Base-by-base conservation (phyloP, 1,139 yeast species). In the Diutina pseudorugosa region DNA sequence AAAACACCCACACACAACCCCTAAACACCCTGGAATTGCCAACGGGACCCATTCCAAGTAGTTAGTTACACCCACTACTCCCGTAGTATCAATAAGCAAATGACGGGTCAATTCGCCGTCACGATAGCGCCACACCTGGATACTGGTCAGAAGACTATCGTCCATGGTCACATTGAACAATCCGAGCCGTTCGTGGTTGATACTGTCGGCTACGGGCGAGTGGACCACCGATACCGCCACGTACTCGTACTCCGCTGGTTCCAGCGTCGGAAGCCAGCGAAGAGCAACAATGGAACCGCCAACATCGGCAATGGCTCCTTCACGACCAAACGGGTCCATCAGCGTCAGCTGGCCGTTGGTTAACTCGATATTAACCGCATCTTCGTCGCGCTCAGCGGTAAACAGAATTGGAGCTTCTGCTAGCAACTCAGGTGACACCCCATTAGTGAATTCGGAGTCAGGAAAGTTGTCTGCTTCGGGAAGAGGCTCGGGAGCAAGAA, bases 271-370 rank as follows among this genome's bases (percentile, higher is more conserved):
- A n/a, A 77, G 60, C 89, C 90, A 84, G 30, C 76, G 75, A 54
- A 76, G 64, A 20, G 79, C 73, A 0, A 84, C 70, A 0, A 84
- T 70, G 5, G 75, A 62, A 0, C 84, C 84, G 1, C 88, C 88
- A 0, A 76, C 66, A 57, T 80, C 78, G 14, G 77, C 55, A 0
- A 45, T 45, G 8, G 36, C 40, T 7, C 49, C 49, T 3, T 7
- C 14, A 1, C 49, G 36, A 3, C 40, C 36, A 27, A 45, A 45
- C 8, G 11, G 23, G 2, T 27, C 49, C 16, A 27, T 8, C 18
- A 3, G 5, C 1, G 18, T 9, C 14, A 18, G 27, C 3, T 45
- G 40, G 16, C 49, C 49, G 11, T 25, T n/a, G 27, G 27, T 27
- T 2, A 27, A 8, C 4, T 25, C n/a, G n/a, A 25, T 7, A 3